Evolutionary conservation across 495 filamentous ascomycete genomes (phyloP).

Genomic region (Pseudoneurospora amorphoporcata): DNA sequence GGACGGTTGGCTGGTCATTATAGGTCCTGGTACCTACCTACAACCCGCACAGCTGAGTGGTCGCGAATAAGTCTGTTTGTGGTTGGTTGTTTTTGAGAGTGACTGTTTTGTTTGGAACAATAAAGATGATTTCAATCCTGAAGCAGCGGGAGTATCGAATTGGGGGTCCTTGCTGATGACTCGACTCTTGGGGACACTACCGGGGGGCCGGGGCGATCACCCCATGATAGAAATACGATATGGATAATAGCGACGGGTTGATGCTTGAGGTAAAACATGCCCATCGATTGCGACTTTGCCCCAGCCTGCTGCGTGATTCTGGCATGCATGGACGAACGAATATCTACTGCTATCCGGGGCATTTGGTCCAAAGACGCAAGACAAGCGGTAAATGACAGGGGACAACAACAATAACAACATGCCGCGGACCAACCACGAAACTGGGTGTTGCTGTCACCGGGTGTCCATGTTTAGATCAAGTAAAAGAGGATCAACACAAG

Average conservation of each 20-base stretch:
- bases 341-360: background rate
- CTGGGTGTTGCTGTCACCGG: background rate
- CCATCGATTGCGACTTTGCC: background rate
- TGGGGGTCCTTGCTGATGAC: background rate
- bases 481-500: background rate
- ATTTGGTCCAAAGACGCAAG: constrained; percentile 8
- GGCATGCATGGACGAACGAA: background rate
- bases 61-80: background rate
- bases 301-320: background rate
- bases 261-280: background rate
- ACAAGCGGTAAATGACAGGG: constrained; percentile 7
- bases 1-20: background rate
- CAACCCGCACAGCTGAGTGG: background rate
- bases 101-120: background rate
- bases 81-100: background rate
- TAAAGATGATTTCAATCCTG: background rate
- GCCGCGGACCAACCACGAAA: background rate
- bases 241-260: background rate
- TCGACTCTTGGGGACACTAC: background rate
- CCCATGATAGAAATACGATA: background rate
- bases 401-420: background rate
- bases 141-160: background rate
- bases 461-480: too few species aligned
- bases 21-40: background rate
- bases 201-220: background rate